Conservation (phyloP, 23 red algal genomes). For the Gracilariopsis chorda region DNA sequence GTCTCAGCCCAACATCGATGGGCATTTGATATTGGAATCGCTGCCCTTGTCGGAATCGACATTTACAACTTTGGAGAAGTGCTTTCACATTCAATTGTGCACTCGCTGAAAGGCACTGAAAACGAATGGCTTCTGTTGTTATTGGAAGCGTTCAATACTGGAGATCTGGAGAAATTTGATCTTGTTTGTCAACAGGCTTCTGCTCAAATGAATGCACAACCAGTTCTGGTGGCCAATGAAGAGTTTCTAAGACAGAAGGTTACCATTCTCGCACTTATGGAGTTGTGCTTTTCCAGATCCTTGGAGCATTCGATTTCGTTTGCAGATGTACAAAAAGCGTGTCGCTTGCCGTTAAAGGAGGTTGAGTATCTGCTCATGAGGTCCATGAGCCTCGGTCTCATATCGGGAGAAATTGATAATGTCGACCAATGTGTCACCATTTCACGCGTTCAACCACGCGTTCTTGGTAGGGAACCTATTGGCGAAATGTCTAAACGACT, state of each 20-base stretch:
- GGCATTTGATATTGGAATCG: slow-evolving; percentile 96
- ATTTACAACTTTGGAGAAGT: slow-evolving; percentile 99
- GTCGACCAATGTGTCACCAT: slow-evolving; percentile 81
- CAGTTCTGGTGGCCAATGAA: slow-evolving; percentile 72
- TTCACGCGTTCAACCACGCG: slow-evolving; percentile 80
- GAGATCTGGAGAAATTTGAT: slow-evolving; percentile 74
- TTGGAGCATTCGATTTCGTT: slow-evolving; percentile 75
- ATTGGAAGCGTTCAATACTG: slow-evolving; percentile 72
- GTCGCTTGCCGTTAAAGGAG: slow-evolving; percentile 77
- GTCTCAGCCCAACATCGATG: slow-evolving; percentile 58
- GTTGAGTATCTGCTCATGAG: slow-evolving; percentile 94
- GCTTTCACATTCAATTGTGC: slow-evolving; percentile 80
- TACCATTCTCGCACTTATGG: slow-evolving; percentile 79
- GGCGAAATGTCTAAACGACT: slow-evolving; percentile 73
- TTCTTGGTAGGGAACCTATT: slow-evolving; percentile 62
- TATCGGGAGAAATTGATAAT: slow-evolving; percentile 89
- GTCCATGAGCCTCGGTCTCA: slow-evolving; percentile 78
- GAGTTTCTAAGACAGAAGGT: slow-evolving; percentile 91
- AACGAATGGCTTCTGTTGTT: slow-evolving; percentile 77
- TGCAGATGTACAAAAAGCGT: slow-evolving; percentile 59
- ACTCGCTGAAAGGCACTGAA: slow-evolving; percentile 60
- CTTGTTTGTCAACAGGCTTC: slow-evolving; percentile 40
- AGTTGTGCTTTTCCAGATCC: slow-evolving; percentile 63
- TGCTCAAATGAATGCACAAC: slow-evolving; percentile 64
- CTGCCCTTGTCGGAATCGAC: slow-evolving; percentile 88